A percentile compares a stretch with the other conserved stretches of the same genome.
Conservation (phyloP, 176 grass and related monocot species). For the Avena atlantica region DNA sequence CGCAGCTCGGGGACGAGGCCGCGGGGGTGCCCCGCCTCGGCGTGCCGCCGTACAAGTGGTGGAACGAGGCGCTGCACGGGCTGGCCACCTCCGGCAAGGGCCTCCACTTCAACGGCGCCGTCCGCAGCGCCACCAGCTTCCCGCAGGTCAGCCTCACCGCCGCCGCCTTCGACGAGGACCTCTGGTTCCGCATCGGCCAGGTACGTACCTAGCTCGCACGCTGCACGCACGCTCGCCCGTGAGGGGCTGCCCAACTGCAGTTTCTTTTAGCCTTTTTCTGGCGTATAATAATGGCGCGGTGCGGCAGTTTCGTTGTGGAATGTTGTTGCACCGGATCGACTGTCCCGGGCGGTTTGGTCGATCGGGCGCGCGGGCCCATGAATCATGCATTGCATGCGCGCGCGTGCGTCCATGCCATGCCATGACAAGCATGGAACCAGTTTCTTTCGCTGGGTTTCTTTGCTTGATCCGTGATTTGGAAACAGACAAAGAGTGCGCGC, state of each 20-base stretch:
- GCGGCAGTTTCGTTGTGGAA: slow-evolving; percentile 29
- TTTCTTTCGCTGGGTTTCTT: not conserved
- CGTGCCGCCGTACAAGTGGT: slow-evolving; percentile 77
- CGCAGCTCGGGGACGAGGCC: slow-evolving; percentile 59
- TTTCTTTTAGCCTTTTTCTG: not conserved
- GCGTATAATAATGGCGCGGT: not conserved
- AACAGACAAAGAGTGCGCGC: slow-evolving; percentile 20
- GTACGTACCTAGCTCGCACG: slow-evolving; percentile 17
- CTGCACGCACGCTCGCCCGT: not conserved
- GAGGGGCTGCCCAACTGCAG: not conserved
- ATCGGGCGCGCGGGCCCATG: not conserved
- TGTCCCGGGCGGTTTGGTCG: not conserved
- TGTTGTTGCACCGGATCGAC: not conserved
- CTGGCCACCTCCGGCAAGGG: slow-evolving; percentile 66
- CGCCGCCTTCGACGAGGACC: slow-evolving; percentile 69
- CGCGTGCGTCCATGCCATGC: not conserved
- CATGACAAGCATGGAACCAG: slow-evolving; percentile 23
- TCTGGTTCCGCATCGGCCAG: slow-evolving; percentile 79
- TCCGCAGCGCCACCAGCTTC: slow-evolving; percentile 69
- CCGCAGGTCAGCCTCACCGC: slow-evolving; percentile 74
- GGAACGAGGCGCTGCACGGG: slow-evolving; percentile 81
- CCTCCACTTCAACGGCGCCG: slow-evolving; percentile 37
- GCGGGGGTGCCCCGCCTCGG: slow-evolving; percentile 50
- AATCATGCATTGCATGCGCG: not conserved
- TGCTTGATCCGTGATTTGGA: slow-evolving; percentile 36